Evolutionary conservation across 768 basidiomycete genomes (phyloP).

Genomic region (Boletus huronensis): DNA sequence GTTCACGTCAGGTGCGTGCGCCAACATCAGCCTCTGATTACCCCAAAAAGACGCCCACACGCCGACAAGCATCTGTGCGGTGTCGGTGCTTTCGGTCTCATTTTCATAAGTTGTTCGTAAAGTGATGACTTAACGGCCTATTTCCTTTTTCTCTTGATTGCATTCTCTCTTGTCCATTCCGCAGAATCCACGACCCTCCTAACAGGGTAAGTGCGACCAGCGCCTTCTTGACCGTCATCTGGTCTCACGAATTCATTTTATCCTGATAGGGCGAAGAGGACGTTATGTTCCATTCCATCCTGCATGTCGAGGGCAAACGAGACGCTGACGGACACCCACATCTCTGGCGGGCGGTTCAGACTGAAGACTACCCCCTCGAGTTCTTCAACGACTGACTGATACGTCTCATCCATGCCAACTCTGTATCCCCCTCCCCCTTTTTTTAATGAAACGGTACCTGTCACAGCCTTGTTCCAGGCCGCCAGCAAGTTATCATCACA

Average conservation of each 20-base stretch:
- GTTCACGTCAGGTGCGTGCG: constrained; percentile 63
- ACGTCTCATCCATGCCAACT: background rate
- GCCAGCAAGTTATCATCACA: constrained; percentile 1
- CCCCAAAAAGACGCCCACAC: constrained; percentile 3
- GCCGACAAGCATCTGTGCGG: constrained; percentile 6
- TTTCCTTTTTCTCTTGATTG: constrained; percentile 5
- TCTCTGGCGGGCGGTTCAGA: constrained; percentile 65
- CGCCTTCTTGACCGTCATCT: background rate
- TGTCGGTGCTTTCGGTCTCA: constrained; percentile 4
- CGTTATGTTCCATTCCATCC: constrained; percentile 68
- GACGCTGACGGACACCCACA: constrained; percentile 48
- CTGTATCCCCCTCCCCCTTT: background rate
- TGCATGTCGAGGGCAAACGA: constrained; percentile 52
- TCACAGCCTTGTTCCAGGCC: constrained; percentile 7
- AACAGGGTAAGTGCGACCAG: constrained; percentile 48
- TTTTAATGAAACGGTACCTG: constrained; percentile 21
- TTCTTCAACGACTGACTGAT: constrained; percentile 27
- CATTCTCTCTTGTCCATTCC: constrained; percentile 4
- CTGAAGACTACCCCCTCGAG: constrained; percentile 47
- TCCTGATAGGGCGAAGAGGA: constrained; percentile 55
- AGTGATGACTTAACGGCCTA: constrained; percentile 9
- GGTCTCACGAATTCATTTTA: constrained; percentile 8
- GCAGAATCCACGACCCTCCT: constrained; percentile 72
- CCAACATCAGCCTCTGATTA: background rate
- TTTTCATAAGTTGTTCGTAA: constrained; percentile 2